Conservation (phyloP, 352 stramenopile species). For the Chrysophaeum taylorii region DNA sequence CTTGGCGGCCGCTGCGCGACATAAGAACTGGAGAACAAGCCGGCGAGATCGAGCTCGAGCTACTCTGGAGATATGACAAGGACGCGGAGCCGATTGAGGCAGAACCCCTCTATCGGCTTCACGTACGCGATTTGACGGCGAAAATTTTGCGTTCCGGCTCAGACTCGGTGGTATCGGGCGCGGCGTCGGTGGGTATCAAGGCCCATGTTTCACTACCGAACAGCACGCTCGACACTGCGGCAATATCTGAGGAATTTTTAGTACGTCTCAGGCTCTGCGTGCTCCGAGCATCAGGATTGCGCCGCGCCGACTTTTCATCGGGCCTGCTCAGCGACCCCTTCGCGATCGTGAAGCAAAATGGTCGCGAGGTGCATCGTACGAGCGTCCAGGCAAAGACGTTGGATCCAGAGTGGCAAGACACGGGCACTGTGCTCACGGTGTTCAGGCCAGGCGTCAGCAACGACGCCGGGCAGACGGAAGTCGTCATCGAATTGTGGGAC, state of each 20-base stretch:
- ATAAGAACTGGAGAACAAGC: not conserved
- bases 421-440: too few species aligned
- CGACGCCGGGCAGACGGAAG: too few species aligned
- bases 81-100: not conserved
- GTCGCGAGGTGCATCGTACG: not conserved
- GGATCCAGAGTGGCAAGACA: too few species aligned
- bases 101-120: not conserved
- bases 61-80: not conserved
- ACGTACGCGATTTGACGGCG: not conserved
- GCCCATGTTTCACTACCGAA: too few species aligned
- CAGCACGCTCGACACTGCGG: too few species aligned
- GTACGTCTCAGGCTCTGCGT: too few species aligned
- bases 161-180: not conserved
- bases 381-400: too few species aligned
- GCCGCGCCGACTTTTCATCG: not conserved
- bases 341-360: not conserved
- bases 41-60: conserved; percentile 1
- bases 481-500: too few species aligned
- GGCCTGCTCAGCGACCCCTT: not conserved
- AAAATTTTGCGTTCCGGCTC: not conserved
- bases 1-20: too few species aligned
- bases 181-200: not conserved
- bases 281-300: not conserved
- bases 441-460: too few species aligned
- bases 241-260: too few species aligned